Evolutionary conservation across 495 filamentous ascomycete species (phyloP), one percentile per base, ranked within the genome.

Genomic region (Penicillium angulare): DNA sequence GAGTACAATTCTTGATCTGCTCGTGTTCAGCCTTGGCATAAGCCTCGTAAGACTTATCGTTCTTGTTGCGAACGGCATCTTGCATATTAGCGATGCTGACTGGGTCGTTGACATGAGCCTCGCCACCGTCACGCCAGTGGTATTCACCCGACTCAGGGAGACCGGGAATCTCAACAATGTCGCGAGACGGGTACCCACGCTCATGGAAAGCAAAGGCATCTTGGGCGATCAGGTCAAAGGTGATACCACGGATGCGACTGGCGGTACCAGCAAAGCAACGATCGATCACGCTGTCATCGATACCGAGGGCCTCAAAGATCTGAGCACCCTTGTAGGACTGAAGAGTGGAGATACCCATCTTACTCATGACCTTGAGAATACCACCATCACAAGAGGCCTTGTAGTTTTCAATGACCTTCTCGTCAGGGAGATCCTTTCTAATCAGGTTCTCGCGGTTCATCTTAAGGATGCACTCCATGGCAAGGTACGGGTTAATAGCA

Each of bases 361-460:
- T 99, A 73, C 90, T 96, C 93, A 99, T 99, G 65, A 99, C 93
- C 76, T 99, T 99, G 49, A 99, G 79, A 52, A 99, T 96, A 71
- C 93, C 93, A 59, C 93, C 93, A 60, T 97, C 95, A 61, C 90
- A 95, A 39, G 93, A 99, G 61, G 93, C 88, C 77, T 95, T 95
- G 79, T 97, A 99, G 73, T 99, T 99, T 52, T 87, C 84, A 52
- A 99, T 89, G 43, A 97, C 84, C 53, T 84, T 79, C 39, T 95
- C 89, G 51, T 95, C 85, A 18, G 82, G 77, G 17, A 97, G 75
- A 61, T 92, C 85, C 78, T 95, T 95, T 61, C 91, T 86, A 67
- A 99, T 95, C 49, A 97, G 74, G 22, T 86, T 89, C 72, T 99
- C 93, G 24, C 90, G 87, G 79, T 97, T 92, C 75, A 99, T 90